These are phyloP conservation scores for Strigomonas culicis DNA, from an alignment of 208 protist species.

Conservation along the genomic window DNA sequence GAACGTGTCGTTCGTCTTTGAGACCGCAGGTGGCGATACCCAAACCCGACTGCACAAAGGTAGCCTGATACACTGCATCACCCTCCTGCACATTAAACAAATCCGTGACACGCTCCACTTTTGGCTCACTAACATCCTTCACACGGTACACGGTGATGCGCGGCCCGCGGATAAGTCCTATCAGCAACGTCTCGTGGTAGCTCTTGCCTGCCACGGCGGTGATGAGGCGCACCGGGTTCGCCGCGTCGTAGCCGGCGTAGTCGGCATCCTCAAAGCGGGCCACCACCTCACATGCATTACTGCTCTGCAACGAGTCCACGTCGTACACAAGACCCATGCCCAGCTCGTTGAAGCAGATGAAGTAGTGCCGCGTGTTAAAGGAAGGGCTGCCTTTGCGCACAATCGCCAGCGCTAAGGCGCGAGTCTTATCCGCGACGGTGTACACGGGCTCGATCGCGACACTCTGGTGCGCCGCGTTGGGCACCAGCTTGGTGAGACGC, in stretches of 20 bases:
- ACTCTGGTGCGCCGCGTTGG: conserved; percentile 18
- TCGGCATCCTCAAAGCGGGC: conserved; percentile 48
- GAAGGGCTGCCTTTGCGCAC: conserved; percentile 35
- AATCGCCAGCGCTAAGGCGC: conserved; percentile 44
- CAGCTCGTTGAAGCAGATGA: conserved; percentile 61
- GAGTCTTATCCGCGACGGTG: conserved; percentile 41
- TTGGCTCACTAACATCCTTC: conserved; percentile 24
- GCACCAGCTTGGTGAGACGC: conserved; percentile 42
- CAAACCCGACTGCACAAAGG: conserved; percentile 49
- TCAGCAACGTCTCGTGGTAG: conserved; percentile 55
- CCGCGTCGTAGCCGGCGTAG: conserved; percentile 42
- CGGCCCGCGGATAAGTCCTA: conserved; percentile 40
- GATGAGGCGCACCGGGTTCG: conserved; percentile 38
- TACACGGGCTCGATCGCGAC: conserved; percentile 22
- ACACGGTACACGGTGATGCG: conserved; percentile 54
- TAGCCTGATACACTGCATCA: conserved; percentile 32
- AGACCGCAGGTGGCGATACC: conserved; percentile 65
- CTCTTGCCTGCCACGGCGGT: conserved; percentile 45
- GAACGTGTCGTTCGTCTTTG: conserved; percentile 45
- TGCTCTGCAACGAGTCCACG: conserved; percentile 19
- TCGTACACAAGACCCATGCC: conserved; percentile 54
- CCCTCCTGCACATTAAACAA: conserved; percentile 54
- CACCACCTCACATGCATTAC: conserved; percentile 34
- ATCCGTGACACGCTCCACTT: conserved; percentile 34
- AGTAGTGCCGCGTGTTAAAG: conserved; percentile 69